Evolutionary conservation across 2,329 filamentous ascomycete genomes (phyloP).

Genomic region (Cucurbitaria berberidis): DNA sequence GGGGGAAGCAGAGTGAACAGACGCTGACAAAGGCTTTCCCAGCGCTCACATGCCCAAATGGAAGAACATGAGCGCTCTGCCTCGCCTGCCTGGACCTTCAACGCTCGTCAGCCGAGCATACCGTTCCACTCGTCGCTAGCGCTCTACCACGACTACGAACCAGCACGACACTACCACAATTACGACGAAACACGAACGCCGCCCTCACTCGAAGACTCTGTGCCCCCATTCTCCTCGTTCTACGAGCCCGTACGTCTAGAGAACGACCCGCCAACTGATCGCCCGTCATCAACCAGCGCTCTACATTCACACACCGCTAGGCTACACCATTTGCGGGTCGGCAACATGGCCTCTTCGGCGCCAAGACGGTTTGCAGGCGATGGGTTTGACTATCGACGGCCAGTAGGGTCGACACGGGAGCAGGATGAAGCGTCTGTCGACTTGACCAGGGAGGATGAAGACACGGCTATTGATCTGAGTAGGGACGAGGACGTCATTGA

Average conservation of each 20-base stretch:
- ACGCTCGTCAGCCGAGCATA: slow-evolving; percentile 4
- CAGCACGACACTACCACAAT: background rate
- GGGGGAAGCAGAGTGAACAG: slow-evolving; percentile 4
- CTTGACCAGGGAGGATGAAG: slow-evolving; percentile 40
- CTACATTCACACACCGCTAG: slow-evolving; percentile 18
- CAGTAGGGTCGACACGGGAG: slow-evolving; percentile 48
- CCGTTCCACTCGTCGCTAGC: slow-evolving; percentile 4
- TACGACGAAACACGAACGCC: slow-evolving; percentile 1
- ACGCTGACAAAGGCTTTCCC: slow-evolving; percentile 18
- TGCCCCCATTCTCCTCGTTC: slow-evolving; percentile 3
- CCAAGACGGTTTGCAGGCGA: slow-evolving; percentile 56
- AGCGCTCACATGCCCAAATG: slow-evolving; percentile 47
- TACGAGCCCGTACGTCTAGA: background rate
- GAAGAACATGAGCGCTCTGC: slow-evolving; percentile 34
- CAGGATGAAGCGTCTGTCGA: slow-evolving; percentile 42
- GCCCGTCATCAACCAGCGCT: slow-evolving; percentile 6
- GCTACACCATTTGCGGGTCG: slow-evolving; percentile 26
- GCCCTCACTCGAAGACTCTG: slow-evolving; percentile 5
- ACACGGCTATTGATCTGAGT: slow-evolving; percentile 20
- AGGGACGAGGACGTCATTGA: slow-evolving; percentile 32
- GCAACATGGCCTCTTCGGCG: slow-evolving; percentile 37
- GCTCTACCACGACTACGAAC: slow-evolving; percentile 3
- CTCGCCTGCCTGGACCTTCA: slow-evolving; percentile 33
- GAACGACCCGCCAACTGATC: background rate
- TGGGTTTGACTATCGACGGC: slow-evolving; percentile 62